Percentiles rank a stretch among this genome's conserved stretches.
phyloP scores from a whole-genome alignment of 768 basidiomycete species.

The Lactifluus pinguis region DNA sequence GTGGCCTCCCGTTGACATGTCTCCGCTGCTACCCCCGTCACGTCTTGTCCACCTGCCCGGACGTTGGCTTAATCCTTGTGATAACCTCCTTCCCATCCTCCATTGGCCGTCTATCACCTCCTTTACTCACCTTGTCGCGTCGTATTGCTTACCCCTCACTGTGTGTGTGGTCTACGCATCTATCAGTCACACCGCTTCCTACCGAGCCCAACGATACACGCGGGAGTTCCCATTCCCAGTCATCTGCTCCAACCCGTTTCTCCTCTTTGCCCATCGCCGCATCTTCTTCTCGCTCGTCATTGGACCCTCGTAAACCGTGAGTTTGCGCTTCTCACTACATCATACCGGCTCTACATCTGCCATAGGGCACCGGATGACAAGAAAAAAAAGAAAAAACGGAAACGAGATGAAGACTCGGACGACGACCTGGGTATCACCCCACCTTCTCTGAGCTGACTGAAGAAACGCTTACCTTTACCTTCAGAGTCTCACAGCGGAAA shows the following conservation, averaged over 20 bases:
- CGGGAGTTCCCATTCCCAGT: constrained; percentile 22
- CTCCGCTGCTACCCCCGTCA: neutral
- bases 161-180: neutral
- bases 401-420: constrained; percentile 69
- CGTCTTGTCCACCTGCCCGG: neutral
- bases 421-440: constrained; percentile 43
- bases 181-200: constrained; percentile 38
- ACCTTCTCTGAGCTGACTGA: neutral
- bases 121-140: neutral
- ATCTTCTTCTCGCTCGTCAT: constrained; percentile 43
- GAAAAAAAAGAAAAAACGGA: constrained; percentile 81
- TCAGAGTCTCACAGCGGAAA: constrained; percentile 23
- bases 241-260: constrained; percentile 38
- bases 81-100: neutral
- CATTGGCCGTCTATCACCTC: neutral
- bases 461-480: constrained; percentile 2
- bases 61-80: neutral
- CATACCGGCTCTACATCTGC: constrained; percentile 7
- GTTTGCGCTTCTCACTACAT: constrained; percentile 20
- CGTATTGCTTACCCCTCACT: no score
- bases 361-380: constrained; percentile 43
- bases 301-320: constrained; percentile 58
- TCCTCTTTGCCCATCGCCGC: constrained; percentile 33
- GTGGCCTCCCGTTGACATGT: neutral
- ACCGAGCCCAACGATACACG: constrained; percentile 32